A percentile compares a stretch with the other conserved stretches of the same genome.
Evolutionary conservation across 2,329 filamentous ascomycete genomes (phyloP).

Genomic region (Leptographium procerum): DNA sequence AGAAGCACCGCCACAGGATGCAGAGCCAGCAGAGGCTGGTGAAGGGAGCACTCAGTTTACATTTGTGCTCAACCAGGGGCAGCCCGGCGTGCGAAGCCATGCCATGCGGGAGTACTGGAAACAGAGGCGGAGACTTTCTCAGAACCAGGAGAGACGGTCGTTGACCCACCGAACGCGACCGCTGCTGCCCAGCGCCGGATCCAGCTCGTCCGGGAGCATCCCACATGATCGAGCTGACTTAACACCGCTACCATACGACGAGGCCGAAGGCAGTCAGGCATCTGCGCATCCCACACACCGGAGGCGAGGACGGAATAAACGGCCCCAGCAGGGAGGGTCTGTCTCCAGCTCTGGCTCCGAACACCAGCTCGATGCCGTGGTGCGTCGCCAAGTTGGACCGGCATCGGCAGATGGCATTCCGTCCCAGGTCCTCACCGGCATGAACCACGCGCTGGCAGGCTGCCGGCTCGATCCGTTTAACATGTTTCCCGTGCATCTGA

Average conservation of each 20-base stretch:
- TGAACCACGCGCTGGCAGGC: slow-evolving; percentile 18
- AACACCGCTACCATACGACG: background rate
- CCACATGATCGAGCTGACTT: background rate
- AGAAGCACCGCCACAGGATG: background rate
- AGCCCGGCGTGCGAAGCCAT: slow-evolving; percentile 19
- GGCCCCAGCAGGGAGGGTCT: background rate
- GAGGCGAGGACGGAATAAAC: background rate
- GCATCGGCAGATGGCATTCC: slow-evolving; percentile 6
- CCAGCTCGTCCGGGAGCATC: background rate
- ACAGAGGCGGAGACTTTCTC: slow-evolving; percentile 14
- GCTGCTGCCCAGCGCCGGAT: background rate
- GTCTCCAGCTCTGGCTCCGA: background rate
- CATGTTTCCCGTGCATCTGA: slow-evolving; percentile 21
- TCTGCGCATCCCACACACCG: background rate
- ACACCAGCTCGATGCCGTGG: slow-evolving; percentile 2
- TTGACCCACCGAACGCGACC: background rate
- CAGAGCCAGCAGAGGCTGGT: background rate
- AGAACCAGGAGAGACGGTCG: background rate
- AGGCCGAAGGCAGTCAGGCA: background rate
- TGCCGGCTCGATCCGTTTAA: slow-evolving; percentile 23
- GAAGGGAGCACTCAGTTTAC: background rate
- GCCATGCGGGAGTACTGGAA: slow-evolving; percentile 26
- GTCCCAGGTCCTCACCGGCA: slow-evolving; percentile 15
- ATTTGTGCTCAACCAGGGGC: slow-evolving; percentile 3
- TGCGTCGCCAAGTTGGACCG: background rate